Base-by-base conservation (phyloP, 2,329 filamentous ascomycete genomes). In the Botrytis squamosa region DNA sequence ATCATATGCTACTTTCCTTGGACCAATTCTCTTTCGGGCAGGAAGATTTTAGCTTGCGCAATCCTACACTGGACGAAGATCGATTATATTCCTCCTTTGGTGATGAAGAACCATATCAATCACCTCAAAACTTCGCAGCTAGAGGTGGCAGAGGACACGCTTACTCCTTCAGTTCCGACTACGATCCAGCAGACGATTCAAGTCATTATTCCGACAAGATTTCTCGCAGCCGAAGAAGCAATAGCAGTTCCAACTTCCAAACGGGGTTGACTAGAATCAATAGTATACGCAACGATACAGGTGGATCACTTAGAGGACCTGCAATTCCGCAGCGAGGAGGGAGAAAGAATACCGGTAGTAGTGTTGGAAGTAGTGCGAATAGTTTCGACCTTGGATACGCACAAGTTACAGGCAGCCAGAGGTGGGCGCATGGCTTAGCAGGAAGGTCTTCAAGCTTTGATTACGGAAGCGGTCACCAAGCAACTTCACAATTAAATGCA, bases 1-100 rank as follows among this genome's bases (percentile, higher is more conserved):
- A 96, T 83, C 97, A 98, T 83, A 96, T 99, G 92, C 90, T 98
- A 75, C 86, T 96, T 77, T 97, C 95, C 59, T 90, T 99, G 76
- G 95, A 97, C 83, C 92, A 95, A 82, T 90, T 95, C 80, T 91
- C 89, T 59, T 86, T 88, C 78, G 85, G 83, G 63, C 85, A 87
- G 57, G 78, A 78, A 12, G 75, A 72, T 22, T 77, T 76, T 25
- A 75, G 70, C 46, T 78, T 79, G 76, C 77, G 77, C 25, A 77
- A 77, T 63, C 76, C 77, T 20, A 78, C 76, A 3, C 74, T 77
- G 1, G 78, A 80, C 22, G 79, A 81, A 69, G 77, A 79, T 68
- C 75, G 75, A 40, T 65, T 80, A 38, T 81, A 81, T 73, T 78
- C 78, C 18, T 70, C 74, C 7, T 79, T 80, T 65, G 77, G 70